Evolutionary conservation across 371 early-diverging fungal genomes (phyloP).

Genomic region (Smittium culicis): DNA sequence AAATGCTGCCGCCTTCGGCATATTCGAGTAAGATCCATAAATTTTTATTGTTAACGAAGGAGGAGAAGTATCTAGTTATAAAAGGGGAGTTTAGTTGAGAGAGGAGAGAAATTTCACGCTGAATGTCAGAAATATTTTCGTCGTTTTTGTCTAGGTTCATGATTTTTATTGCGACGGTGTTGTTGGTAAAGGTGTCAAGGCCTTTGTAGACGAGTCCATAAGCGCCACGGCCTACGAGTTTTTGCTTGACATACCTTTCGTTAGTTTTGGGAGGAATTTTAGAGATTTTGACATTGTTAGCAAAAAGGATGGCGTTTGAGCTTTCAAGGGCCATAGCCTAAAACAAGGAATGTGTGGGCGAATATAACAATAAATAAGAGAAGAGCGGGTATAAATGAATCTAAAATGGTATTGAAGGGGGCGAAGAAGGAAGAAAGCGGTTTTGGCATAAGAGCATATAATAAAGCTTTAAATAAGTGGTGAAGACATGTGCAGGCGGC

Average conservation of each 20-base stretch:
- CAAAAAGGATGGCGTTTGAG: too few relatives aligned
- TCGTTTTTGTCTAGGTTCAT: conserved; percentile 90
- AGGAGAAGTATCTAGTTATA: conserved; percentile 87
- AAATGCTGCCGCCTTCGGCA: conserved; percentile 87
- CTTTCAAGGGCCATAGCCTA: too few relatives aligned
- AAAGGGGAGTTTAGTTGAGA: conserved; percentile 75
- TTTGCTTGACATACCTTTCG: conserved; percentile 34
- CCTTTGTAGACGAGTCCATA: conserved; percentile 53
- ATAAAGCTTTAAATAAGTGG: too few relatives aligned
- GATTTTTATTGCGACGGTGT: conserved; percentile 87
- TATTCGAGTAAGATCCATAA: conserved; percentile 97
- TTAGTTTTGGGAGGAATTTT: too few relatives aligned
- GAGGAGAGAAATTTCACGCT: conserved; percentile 80
- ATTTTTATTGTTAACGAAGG: conserved; percentile 75
- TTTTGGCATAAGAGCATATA: too few relatives aligned
- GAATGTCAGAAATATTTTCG: conserved; percentile 92
- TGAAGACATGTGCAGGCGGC: too few relatives aligned
- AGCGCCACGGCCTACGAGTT: conserved; percentile 48
- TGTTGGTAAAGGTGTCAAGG: conserved; percentile 47
- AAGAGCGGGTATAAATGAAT: too few relatives aligned
- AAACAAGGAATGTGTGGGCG: too few relatives aligned
- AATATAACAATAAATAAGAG: too few relatives aligned
- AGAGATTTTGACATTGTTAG: too few relatives aligned
- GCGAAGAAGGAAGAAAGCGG: too few relatives aligned
- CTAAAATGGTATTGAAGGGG: too few relatives aligned